Conservation (phyloP, 805 yeast genomes). For the Grigorovia humatica region DNA sequence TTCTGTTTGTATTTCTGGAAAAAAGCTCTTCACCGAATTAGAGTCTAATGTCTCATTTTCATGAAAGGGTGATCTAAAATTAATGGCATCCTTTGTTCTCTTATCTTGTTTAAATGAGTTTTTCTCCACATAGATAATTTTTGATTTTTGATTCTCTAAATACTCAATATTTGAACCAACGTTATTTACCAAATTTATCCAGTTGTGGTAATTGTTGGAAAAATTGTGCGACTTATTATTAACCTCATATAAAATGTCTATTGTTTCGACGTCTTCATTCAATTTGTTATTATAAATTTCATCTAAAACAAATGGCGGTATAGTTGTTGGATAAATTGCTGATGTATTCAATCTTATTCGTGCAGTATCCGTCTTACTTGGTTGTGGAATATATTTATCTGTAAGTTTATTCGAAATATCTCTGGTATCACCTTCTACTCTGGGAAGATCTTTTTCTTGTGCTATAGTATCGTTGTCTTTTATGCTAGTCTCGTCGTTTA, state of each 20-base stretch:
- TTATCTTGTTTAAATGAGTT: background rate
- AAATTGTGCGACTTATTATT: background rate
- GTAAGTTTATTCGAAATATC: background rate
- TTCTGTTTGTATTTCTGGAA: background rate
- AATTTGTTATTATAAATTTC: constrained; percentile 18
- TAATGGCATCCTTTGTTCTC: background rate
- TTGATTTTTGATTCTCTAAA: constrained; percentile 2
- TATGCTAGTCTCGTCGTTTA: background rate
- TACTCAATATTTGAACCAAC: constrained; percentile 1
- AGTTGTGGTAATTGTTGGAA: background rate
- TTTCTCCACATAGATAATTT: background rate
- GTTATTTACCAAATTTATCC: constrained; percentile 2
- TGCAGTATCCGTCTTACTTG: background rate
- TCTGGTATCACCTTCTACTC: background rate
- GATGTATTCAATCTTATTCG: constrained; percentile 21
- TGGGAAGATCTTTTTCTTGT: background rate
- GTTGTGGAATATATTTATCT: background rate
- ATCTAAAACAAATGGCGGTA: constrained; percentile 60
- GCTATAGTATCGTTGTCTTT: background rate
- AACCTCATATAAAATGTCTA: background rate
- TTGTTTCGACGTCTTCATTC: background rate
- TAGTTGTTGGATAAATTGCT: constrained; percentile 33
- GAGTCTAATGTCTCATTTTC: background rate
- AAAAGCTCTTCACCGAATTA: background rate
- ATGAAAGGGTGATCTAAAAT: background rate